Percentiles rank a stretch among this genome's conserved stretches.
Conservation (phyloP, 2,329 filamentous ascomycete species). For the Beauveria sp. region DNA sequence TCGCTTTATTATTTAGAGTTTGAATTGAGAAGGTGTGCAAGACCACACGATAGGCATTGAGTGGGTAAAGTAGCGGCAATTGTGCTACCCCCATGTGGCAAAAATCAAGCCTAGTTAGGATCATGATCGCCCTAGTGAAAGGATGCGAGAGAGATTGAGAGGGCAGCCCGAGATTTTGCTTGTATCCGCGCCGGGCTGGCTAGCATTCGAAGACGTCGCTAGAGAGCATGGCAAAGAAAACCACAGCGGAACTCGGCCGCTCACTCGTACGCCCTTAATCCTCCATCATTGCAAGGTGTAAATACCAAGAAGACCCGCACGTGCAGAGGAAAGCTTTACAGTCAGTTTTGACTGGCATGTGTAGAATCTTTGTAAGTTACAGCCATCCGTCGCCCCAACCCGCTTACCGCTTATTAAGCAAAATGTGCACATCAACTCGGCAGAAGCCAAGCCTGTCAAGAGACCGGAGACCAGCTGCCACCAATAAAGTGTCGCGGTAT, state of each 20-base stretch:
- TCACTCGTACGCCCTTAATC: too few species aligned
- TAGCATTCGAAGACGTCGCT: not conserved
- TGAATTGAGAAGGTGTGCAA: not conserved
- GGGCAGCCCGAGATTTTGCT: not conserved
- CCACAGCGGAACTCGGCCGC: too few species aligned
- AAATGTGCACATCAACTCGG: too few species aligned
- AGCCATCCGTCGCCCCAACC: too few species aligned
- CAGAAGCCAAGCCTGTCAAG: slow-evolving; percentile 16
- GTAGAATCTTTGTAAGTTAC: too few species aligned
- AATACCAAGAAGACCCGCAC: too few species aligned
- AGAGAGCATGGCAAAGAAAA: too few species aligned
- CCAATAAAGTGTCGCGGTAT: not conserved
- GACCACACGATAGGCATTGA: not conserved
- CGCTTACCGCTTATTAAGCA: too few species aligned
- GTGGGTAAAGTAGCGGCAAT: not conserved
- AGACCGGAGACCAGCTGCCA: slow-evolving; percentile 22
- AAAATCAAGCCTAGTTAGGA: not conserved
- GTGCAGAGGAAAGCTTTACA: not conserved
- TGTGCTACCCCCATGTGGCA: not conserved
- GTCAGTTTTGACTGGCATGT: too few species aligned
- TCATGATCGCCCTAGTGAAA: not conserved
- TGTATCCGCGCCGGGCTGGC: not conserved
- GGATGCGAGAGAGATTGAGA: not conserved
- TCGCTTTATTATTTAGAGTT: not conserved
- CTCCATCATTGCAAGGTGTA: too few species aligned